A percentile compares a stretch with the other conserved stretches of the same genome.
phyloP scores from a whole-genome alignment of 2,329 filamentous ascomycete species.

The Phialophora macrospora region DNA sequence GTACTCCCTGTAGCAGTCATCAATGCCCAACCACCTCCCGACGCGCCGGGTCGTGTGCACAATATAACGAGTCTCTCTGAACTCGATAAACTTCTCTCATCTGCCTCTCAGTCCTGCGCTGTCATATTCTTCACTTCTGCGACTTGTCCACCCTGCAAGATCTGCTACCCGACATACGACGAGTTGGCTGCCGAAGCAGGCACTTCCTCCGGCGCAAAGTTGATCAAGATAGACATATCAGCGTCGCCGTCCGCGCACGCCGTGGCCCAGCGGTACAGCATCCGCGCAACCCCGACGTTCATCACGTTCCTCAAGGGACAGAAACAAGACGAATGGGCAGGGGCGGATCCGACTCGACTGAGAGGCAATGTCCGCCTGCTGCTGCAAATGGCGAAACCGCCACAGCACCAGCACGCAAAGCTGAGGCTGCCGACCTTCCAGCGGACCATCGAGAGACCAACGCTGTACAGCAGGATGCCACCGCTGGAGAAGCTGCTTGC shows the following conservation, averaged over 20 bases:
- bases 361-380: constrained; percentile 74
- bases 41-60: constrained; percentile 58
- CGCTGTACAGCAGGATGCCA: constrained; percentile 77
- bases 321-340: constrained; percentile 79
- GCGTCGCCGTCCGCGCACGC: constrained; percentile 59
- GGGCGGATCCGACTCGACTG: constrained; percentile 71
- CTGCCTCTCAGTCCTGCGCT: constrained; percentile 70
- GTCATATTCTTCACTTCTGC: constrained; percentile 92
- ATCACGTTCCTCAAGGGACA: constrained; percentile 79
- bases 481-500: constrained; percentile 79
- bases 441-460: constrained; percentile 66
- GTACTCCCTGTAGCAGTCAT: constrained; percentile 26
- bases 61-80: constrained; percentile 64
- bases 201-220: constrained; percentile 52
- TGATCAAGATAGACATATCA: constrained; percentile 84
- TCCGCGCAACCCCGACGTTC: constrained; percentile 85
- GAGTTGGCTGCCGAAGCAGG: constrained; percentile 75
- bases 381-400: constrained; percentile 72
- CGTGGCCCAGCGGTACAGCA: constrained; percentile 67
- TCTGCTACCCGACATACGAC: constrained; percentile 80
- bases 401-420: constrained; percentile 72
- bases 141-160: constrained; percentile 82
- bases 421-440: constrained; percentile 74
- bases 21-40: constrained; percentile 22
- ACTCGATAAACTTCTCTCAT: constrained; percentile 64